phyloP scores from a whole-genome alignment of 2,329 filamentous ascomycete genomes.

The Colletotrichum endophyticum region DNA sequence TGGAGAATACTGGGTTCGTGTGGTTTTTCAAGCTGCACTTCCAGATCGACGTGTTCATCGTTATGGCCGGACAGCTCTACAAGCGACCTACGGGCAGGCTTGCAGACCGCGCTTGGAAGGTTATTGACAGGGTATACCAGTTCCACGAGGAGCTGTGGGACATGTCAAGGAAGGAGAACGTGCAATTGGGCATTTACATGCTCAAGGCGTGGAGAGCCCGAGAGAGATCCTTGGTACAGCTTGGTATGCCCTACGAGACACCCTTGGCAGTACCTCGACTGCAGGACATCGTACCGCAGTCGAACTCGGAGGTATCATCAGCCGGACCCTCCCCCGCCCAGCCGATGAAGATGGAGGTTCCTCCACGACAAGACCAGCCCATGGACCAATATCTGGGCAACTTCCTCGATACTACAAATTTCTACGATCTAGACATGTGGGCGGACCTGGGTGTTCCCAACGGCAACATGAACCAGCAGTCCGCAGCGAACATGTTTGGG shows the following conservation, averaged over 20 bases:
- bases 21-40: conserved; percentile 63
- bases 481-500: conserved; percentile 16
- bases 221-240: conserved; percentile 43
- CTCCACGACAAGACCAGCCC: conserved; percentile 24
- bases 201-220: conserved; percentile 60
- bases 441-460: conserved; percentile 24
- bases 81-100: conserved; percentile 50
- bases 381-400: conserved; percentile 50
- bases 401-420: conserved; percentile 45
- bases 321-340: conserved; percentile 30
- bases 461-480: conserved; percentile 9
- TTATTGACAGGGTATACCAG: conserved; percentile 50
- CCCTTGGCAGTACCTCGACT: conserved; percentile 53
- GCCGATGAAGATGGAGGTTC: conserved; percentile 25
- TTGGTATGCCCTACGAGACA: conserved; percentile 41
- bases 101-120: conserved; percentile 58
- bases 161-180: conserved; percentile 47
- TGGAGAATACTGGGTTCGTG: conserved; percentile 52
- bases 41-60: conserved; percentile 60
- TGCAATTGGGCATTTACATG: conserved; percentile 50
- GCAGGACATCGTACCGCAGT: conserved; percentile 45
- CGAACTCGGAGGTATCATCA: conserved; percentile 33
- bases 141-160: conserved; percentile 58
- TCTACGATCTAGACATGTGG: conserved; percentile 53
- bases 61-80: conserved; percentile 59